Evolutionary conservation across 2,329 filamentous ascomycete genomes (phyloP).

Genomic region (Neopestalotiopsis sp.): DNA sequence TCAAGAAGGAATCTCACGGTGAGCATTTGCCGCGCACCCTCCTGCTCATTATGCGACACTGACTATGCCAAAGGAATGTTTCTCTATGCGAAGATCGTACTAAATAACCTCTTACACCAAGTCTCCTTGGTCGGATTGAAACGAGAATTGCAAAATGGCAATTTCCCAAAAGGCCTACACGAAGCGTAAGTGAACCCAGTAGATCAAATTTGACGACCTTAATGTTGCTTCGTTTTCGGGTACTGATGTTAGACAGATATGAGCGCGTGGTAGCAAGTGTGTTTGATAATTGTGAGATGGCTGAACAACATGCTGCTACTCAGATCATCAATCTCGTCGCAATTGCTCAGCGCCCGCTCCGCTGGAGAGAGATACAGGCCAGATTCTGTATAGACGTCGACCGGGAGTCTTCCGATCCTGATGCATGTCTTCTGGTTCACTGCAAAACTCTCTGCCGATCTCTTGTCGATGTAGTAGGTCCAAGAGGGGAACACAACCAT

Average conservation of each 20-base stretch:
- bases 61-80: not conserved
- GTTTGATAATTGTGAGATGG: too few relatives aligned
- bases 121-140: not conserved
- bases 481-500: too few relatives aligned
- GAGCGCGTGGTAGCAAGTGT: not conserved
- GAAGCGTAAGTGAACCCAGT: not conserved
- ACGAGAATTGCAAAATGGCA: not conserved
- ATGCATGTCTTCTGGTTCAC: not conserved
- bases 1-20: too few relatives aligned
- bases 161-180: not conserved
- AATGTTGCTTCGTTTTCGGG: not conserved
- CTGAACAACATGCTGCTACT: too few relatives aligned
- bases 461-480: not conserved
- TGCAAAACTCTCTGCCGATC: not conserved
- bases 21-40: too few relatives aligned
- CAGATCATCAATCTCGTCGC: too few relatives aligned
- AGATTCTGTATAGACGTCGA: not conserved
- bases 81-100: not conserved
- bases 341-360: not conserved
- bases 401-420: not conserved
- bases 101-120: not conserved
- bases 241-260: not conserved
- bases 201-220: too few relatives aligned
- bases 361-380: not conserved
- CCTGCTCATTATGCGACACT: too few relatives aligned